These are phyloP conservation scores for Geotrichum armillariae DNA, from an alignment of 1,139 yeast genomes.

Conservation along the genomic window DNA sequence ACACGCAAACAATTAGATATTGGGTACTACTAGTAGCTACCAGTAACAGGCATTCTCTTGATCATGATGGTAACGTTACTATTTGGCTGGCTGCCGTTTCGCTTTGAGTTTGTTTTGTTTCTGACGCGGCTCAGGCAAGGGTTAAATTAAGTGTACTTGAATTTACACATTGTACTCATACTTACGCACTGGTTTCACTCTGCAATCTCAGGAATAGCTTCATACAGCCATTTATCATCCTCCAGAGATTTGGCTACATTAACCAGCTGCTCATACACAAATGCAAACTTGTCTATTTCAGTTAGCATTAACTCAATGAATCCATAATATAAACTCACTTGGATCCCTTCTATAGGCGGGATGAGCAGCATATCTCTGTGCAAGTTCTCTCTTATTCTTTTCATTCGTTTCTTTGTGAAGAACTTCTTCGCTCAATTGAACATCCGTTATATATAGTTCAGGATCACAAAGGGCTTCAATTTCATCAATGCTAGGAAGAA, in stretches of 20 bases:
- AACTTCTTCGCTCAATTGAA: conserved; percentile 8
- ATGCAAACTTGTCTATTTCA: conserved; percentile 1
- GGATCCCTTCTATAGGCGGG: conserved; percentile 9
- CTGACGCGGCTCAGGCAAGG: too few relatives aligned
- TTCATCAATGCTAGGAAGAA: conserved; percentile 12
- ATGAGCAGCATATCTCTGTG: conserved; percentile 3
- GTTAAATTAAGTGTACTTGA: too few relatives aligned
- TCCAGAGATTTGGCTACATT: conserved; percentile 15
- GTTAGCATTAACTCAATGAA: neutral
- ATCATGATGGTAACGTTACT: too few relatives aligned
- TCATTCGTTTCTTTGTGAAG: conserved; percentile 1
- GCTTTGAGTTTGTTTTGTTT: too few relatives aligned
- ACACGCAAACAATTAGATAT: too few relatives aligned
- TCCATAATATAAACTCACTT: neutral
- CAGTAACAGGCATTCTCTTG: too few relatives aligned
- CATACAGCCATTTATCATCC: conserved; percentile 19
- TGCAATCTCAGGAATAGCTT: conserved; percentile 6
- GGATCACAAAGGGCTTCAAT: conserved; percentile 17
- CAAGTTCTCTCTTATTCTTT: neutral
- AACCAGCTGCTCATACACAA: conserved; percentile 11
- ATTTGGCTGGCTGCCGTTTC: too few relatives aligned
- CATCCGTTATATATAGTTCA: conserved; percentile 12
- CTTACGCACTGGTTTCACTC: too few relatives aligned
- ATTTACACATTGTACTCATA: too few relatives aligned
- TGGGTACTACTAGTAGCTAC: too few relatives aligned